Percentiles rank a stretch among this genome's conserved stretches.
phyloP scores from a whole-genome alignment of 2,329 filamentous ascomycete genomes.

The Colletotrichum sansevieriae region DNA sequence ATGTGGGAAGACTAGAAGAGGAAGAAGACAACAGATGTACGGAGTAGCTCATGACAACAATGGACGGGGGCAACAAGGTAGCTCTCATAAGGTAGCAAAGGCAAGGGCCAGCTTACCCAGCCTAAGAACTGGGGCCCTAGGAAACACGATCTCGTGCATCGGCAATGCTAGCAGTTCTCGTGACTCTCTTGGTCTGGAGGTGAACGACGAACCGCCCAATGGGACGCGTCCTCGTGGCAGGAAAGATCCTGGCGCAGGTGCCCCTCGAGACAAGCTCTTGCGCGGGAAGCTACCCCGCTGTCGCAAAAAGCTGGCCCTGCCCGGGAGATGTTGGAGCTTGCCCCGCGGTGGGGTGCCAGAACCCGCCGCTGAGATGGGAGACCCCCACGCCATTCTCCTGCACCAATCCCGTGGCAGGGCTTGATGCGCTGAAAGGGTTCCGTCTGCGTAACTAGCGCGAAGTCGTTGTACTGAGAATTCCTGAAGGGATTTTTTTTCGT shows the following conservation, averaged over 20 bases:
- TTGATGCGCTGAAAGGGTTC: slow-evolving; percentile 8
- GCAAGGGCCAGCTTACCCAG: not conserved
- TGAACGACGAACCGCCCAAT: slow-evolving; percentile 20
- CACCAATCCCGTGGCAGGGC: slow-evolving; percentile 34
- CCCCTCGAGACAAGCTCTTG: slow-evolving; percentile 17
- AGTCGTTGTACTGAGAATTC: not conserved
- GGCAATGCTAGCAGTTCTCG: slow-evolving; percentile 27
- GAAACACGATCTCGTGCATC: slow-evolving; percentile 9
- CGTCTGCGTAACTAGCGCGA: not conserved
- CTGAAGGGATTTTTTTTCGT: not conserved
- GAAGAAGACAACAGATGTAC: not conserved
- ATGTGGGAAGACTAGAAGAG: not conserved
- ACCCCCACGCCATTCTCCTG: slow-evolving; percentile 39
- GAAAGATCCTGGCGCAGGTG: slow-evolving; percentile 5
- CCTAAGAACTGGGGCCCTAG: slow-evolving; percentile 10
- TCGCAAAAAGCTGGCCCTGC: slow-evolving; percentile 8
- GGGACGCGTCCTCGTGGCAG: slow-evolving; percentile 30
- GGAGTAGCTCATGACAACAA: not conserved
- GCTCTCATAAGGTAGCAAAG: slow-evolving; percentile 6
- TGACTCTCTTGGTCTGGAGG: slow-evolving; percentile 24
- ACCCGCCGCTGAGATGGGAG: slow-evolving; percentile 16
- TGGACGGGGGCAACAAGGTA: slow-evolving; percentile 2
- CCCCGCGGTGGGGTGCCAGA: slow-evolving; percentile 27
- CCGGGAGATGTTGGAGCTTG: slow-evolving; percentile 28
- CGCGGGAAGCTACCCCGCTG: slow-evolving; percentile 37